Evolutionary conservation across 2,329 filamentous ascomycete species (phyloP).

Genomic region (Fusarium sp.): DNA sequence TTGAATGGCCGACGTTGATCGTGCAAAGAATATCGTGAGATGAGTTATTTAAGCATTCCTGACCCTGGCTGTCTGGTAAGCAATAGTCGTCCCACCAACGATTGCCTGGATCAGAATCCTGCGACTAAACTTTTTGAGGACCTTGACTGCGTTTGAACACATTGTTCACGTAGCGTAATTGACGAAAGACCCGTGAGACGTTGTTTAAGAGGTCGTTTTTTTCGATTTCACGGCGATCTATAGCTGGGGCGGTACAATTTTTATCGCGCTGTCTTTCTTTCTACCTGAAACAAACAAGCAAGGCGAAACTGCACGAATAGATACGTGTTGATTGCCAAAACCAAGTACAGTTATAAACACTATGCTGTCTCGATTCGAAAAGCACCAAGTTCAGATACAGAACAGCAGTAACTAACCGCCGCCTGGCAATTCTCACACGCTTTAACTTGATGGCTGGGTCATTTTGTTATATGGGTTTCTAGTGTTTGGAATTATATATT

Average conservation of each 20-base stretch:
- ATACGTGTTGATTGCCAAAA: not conserved
- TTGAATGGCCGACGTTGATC: not conserved
- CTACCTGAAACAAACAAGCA: too few species aligned
- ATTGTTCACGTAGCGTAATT: not conserved
- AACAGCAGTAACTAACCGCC: not conserved
- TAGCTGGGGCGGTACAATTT: too few species aligned
- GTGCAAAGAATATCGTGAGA: not conserved
- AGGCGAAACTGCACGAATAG: not conserved
- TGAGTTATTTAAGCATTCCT: conserved; percentile 3
- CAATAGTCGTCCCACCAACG: conserved; percentile 6
- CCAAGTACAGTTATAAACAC: not conserved
- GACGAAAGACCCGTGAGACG: too few species aligned
- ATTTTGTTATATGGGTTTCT: too few species aligned
- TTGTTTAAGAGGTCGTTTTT: too few species aligned
- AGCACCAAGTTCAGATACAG: not conserved
- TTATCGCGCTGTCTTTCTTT: not conserved
- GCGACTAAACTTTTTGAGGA: not conserved
- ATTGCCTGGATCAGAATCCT: not conserved
- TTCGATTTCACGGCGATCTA: too few species aligned
- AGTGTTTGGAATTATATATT: too few species aligned
- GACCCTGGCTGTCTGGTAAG: not conserved
- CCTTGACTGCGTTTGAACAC: not conserved
- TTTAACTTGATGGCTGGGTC: not conserved
- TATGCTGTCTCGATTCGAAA: not conserved
- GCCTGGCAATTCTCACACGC: not conserved